phyloP scores from a whole-genome alignment of 2,329 filamentous ascomycete species.

The Microsporum ferrugineum region DNA sequence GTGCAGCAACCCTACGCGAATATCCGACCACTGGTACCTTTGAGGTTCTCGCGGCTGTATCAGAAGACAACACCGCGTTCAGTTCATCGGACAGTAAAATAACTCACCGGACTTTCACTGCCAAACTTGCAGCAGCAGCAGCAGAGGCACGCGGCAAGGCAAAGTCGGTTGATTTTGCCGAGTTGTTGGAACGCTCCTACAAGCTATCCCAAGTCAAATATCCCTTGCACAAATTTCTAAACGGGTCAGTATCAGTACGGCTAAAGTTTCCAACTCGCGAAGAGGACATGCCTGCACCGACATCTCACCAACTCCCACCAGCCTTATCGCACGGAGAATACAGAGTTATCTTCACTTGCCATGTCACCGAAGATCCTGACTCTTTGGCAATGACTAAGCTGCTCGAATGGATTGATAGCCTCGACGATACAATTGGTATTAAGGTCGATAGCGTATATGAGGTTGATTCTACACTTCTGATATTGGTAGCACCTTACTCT shows the following conservation, averaged over 20 bases:
- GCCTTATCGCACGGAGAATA: not conserved
- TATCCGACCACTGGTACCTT: not conserved
- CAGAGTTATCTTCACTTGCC: not conserved
- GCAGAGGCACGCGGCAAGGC: not conserved
- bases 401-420: not conserved
- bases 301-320: not conserved
- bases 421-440: not conserved
- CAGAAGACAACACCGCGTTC: not conserved
- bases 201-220: not conserved
- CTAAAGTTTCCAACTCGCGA: not conserved
- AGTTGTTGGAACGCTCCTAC: not conserved
- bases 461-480: not conserved
- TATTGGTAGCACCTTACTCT: not conserved
- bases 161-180: not conserved
- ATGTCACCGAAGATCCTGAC: not conserved
- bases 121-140: not conserved
- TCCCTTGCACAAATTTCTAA: not conserved
- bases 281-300: not conserved
- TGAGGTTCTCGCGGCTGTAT: not conserved
- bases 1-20: not conserved
- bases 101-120: not conserved
- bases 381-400: not conserved
- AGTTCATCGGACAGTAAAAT: not conserved
- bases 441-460: not conserved
- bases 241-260: not conserved